phyloP scores from a whole-genome alignment of 192 early-diverging fungal genomes.

The Backusella sp. region DNA sequence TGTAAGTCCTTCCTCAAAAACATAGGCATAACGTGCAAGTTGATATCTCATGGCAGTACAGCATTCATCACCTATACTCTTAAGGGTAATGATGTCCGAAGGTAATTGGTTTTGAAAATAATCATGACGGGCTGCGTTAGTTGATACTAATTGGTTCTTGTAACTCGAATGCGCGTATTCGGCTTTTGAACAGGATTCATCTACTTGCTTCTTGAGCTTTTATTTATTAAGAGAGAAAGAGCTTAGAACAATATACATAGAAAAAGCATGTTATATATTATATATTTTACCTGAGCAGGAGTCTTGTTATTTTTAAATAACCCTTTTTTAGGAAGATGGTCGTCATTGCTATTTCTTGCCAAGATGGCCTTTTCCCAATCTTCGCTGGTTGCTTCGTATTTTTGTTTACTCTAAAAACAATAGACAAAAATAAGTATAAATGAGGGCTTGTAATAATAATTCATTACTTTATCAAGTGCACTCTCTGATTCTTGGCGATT shows the following conservation, averaged over 20 bases:
- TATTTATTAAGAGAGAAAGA: neutral
- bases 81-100: slow-evolving; percentile 73
- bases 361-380: slow-evolving; percentile 85
- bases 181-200: slow-evolving; percentile 86
- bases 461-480: slow-evolving; percentile 76
- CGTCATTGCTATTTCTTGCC: slow-evolving; percentile 44
- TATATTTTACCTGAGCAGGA: slow-evolving; percentile 53
- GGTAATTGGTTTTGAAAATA: slow-evolving; percentile 76
- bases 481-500: slow-evolving; percentile 75
- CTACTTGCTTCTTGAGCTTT: slow-evolving; percentile 75
- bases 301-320: slow-evolving; percentile 56
- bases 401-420: slow-evolving; percentile 57
- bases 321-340: slow-evolving; percentile 42
- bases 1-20: slow-evolving; percentile 75
- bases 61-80: slow-evolving; percentile 84
- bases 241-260: neutral
- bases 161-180: slow-evolving; percentile 81
- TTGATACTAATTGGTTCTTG: slow-evolving; percentile 71
- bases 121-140: slow-evolving; percentile 71
- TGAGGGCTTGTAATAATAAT: too few relatives aligned
- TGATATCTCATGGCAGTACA: slow-evolving; percentile 79
- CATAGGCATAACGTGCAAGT: slow-evolving; percentile 75
- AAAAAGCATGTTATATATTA: neutral
- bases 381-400: slow-evolving; percentile 77
- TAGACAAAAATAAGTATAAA: neutral